These are phyloP conservation scores for Colletotrichum sidae DNA, from an alignment of 2,329 filamentous ascomycete genomes.

Conservation along the genomic window DNA sequence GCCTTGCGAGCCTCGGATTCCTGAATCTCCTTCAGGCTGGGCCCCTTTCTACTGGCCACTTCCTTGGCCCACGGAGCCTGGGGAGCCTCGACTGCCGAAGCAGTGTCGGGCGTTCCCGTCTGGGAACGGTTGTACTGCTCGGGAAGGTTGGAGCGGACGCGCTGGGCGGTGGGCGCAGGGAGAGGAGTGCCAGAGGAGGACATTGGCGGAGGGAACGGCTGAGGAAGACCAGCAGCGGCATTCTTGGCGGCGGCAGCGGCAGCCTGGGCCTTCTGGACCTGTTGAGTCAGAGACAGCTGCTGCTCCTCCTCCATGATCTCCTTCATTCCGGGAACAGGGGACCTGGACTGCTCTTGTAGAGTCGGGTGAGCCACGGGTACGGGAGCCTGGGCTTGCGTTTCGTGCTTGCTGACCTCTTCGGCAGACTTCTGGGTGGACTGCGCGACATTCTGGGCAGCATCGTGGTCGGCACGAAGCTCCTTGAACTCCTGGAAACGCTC, in stretches of 20 bases:
- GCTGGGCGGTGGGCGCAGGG: slow-evolving; percentile 89
- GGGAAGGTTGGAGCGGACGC: slow-evolving; percentile 84
- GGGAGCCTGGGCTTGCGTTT: slow-evolving; percentile 21
- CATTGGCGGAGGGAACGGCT: slow-evolving; percentile 78
- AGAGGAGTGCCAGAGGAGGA: slow-evolving; percentile 83
- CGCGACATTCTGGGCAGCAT: slow-evolving; percentile 62
- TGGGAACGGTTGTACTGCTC: slow-evolving; percentile 79
- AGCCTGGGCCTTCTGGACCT: slow-evolving; percentile 80
- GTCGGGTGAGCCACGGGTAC: slow-evolving; percentile 14
- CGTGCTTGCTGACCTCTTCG: slow-evolving; percentile 38
- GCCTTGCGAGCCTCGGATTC: slow-evolving; percentile 94
- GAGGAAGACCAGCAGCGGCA: slow-evolving; percentile 74
- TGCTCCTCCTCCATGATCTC: slow-evolving; percentile 39
- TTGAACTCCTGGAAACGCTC: slow-evolving; percentile 89
- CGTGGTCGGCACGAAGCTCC: slow-evolving; percentile 78
- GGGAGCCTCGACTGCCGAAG: slow-evolving; percentile 62
- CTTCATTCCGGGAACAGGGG: slow-evolving; percentile 33
- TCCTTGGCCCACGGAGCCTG: slow-evolving; percentile 97
- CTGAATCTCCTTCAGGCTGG: slow-evolving; percentile 95
- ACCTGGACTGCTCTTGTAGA: slow-evolving; percentile 33
- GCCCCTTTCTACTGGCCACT: slow-evolving; percentile 80
- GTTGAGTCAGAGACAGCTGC: slow-evolving; percentile 79
- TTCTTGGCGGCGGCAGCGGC: slow-evolving; percentile 60
- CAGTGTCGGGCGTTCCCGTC: slow-evolving; percentile 78
- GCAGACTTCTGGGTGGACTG: slow-evolving; percentile 40